These are phyloP conservation scores for Metschnikowia drakensbergensis DNA, from an alignment of 805 yeast genomes.

Conservation along the genomic window DNA sequence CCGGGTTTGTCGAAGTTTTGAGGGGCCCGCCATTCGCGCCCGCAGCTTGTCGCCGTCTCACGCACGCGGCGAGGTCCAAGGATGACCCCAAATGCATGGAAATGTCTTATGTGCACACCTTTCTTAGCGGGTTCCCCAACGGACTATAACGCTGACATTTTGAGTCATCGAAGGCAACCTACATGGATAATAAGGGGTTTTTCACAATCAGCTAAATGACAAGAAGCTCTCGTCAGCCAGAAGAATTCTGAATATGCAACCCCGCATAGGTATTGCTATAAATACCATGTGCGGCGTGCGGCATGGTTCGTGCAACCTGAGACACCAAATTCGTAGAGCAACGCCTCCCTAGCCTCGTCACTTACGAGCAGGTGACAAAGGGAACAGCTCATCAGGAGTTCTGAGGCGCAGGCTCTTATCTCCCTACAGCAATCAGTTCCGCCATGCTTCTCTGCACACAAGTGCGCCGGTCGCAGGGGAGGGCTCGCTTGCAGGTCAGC, in stretches of 20 bases:
- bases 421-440: background rate
- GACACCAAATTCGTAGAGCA: too few relatives aligned
- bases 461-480: background rate
- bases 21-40: background rate
- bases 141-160: background rate
- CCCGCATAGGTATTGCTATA: too few relatives aligned
- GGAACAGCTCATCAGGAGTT: background rate
- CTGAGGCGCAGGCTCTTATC: background rate
- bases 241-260: too few relatives aligned
- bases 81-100: slow-evolving; percentile 3
- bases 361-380: background rate
- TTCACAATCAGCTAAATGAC: background rate
- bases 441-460: background rate
- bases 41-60: background rate
- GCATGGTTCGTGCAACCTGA: too few relatives aligned
- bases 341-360: too few relatives aligned
- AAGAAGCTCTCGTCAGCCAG: background rate
- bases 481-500: slow-evolving; percentile 5
- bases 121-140: background rate
- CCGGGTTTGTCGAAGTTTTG: background rate
- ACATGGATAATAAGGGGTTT: background rate
- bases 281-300: too few relatives aligned
- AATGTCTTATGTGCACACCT: background rate
- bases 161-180: background rate
- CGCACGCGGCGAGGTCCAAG: background rate